Conservation (phyloP, 2,329 filamentous ascomycete species). For the Aspergillus hiratsukae region DNA sequence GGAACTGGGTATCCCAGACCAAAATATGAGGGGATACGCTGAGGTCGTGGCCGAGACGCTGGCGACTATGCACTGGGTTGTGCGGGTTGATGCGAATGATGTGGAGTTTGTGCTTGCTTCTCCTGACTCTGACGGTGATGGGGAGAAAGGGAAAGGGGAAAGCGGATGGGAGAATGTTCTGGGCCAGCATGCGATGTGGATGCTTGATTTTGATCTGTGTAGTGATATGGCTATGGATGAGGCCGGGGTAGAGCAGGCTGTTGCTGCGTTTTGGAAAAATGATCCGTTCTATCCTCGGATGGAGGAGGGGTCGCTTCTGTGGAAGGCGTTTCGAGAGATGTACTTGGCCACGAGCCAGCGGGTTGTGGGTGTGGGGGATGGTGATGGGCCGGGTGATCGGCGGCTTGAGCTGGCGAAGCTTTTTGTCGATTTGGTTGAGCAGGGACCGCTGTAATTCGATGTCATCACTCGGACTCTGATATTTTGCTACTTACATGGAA, state of each 20-base stretch:
- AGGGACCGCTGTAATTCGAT: background rate
- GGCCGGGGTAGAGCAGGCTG: conserved; percentile 40
- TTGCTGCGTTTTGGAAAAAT: conserved; percentile 45
- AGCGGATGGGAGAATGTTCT: conserved; percentile 16
- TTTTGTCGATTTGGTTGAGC: conserved; percentile 9
- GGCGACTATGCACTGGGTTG: conserved; percentile 49
- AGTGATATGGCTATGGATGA: conserved; percentile 36
- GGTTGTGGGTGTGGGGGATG: background rate
- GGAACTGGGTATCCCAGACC: conserved; percentile 33
- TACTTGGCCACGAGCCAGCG: conserved; percentile 19
- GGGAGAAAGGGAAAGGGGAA: too few species aligned
- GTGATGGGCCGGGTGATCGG: background rate
- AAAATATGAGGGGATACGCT: conserved; percentile 32
- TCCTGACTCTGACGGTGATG: background rate
- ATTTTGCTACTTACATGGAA: too few species aligned
- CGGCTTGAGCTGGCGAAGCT: conserved; percentile 2
- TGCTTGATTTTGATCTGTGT: conserved; percentile 48
- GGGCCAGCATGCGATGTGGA: conserved; percentile 39
- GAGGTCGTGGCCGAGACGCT: conserved; percentile 47
- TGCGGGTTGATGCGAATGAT: conserved; percentile 48
- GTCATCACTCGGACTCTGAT: too few species aligned
- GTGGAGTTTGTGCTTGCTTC: conserved; percentile 52
- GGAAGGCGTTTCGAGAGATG: conserved; percentile 11
- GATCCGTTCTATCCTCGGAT: conserved; percentile 51
- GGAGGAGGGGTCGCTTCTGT: background rate